Evolutionary conservation across 2,329 filamentous ascomycete species (phyloP).

Genomic region (Cryoendolithus antarcticus): DNA sequence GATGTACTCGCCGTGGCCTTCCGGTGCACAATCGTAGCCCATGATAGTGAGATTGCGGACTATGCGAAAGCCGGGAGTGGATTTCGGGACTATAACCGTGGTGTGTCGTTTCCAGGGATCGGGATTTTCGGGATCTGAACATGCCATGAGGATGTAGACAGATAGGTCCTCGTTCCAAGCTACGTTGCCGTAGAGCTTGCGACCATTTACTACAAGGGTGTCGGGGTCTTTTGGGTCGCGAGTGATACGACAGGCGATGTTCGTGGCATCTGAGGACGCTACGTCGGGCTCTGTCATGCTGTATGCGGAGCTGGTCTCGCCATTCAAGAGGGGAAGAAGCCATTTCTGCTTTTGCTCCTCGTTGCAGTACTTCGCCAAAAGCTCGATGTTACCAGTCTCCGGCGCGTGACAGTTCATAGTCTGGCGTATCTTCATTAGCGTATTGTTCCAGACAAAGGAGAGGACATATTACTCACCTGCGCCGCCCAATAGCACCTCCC

Average conservation of each 20-base stretch:
- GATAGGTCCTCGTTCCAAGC: constrained; percentile 82
- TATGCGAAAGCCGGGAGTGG: constrained; percentile 73
- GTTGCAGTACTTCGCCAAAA: constrained; percentile 38
- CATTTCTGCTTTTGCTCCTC: constrained; percentile 36
- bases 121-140: constrained; percentile 61
- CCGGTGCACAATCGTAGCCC: constrained; percentile 89
- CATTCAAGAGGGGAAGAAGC: constrained; percentile 35
- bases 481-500: constrained; percentile 34
- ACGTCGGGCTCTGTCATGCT: constrained; percentile 39
- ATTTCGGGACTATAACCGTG: constrained; percentile 79
- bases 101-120: constrained; percentile 83
- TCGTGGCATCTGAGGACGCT: constrained; percentile 36
- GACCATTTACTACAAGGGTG: constrained; percentile 79
- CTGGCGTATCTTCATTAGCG: constrained; percentile 2
- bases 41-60: constrained; percentile 87
- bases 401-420: constrained; percentile 26
- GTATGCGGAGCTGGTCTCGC: constrained; percentile 35
- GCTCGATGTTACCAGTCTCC: constrained; percentile 38
- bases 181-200: constrained; percentile 98
- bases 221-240: constrained; percentile 69
- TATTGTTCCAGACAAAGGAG: not conserved
- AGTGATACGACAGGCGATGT: constrained; percentile 42
- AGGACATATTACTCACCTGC: constrained; percentile 17
- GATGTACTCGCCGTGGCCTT: constrained; percentile 82
- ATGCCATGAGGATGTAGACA: constrained; percentile 92